A percentile compares a stretch with the other conserved stretches of the same genome.
These are phyloP conservation scores for Flaveria linearis DNA, from an alignment of 129 eudicot species.

Conservation along the genomic window DNA sequence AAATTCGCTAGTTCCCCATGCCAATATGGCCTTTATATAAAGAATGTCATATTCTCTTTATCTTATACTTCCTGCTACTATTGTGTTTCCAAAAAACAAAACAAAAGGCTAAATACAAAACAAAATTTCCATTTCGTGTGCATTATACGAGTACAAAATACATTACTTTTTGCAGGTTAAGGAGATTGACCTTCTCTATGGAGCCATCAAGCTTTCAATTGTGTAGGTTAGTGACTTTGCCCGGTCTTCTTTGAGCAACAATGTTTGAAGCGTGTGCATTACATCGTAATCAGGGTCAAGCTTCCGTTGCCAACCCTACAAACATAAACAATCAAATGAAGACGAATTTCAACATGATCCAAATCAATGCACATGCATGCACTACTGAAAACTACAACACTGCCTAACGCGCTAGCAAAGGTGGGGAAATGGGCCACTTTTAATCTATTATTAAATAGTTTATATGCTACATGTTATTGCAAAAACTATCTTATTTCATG, in stretches of 20 bases:
- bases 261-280: slow-evolving; percentile 79
- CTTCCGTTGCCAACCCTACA: slow-evolving; percentile 95
- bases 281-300: slow-evolving; percentile 89
- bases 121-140: slow-evolving; percentile 10
- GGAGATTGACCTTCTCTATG: slow-evolving; percentile 29
- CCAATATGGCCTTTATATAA: slow-evolving; percentile 33
- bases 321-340: background rate
- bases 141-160: background rate
- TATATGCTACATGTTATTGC: background rate
- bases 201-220: slow-evolving; percentile 92
- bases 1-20: background rate
- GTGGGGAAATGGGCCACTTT: background rate
- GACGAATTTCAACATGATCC: background rate
- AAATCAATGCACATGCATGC: background rate
- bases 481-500: background rate
- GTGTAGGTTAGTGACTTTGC: slow-evolving; percentile 85
- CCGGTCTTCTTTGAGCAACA: slow-evolving; percentile 82
- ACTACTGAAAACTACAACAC: background rate
- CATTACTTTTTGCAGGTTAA: slow-evolving; percentile 32
- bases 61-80: slow-evolving; percentile 30
- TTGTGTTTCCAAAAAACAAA: slow-evolving; percentile 19
- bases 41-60: slow-evolving; percentile 35
- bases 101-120: slow-evolving; percentile 15
- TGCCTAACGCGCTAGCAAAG: background rate
- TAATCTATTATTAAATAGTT: background rate